Base-by-base conservation (phyloP, 345 rosid genomes). In the Ceriops zippeliana region DNA sequence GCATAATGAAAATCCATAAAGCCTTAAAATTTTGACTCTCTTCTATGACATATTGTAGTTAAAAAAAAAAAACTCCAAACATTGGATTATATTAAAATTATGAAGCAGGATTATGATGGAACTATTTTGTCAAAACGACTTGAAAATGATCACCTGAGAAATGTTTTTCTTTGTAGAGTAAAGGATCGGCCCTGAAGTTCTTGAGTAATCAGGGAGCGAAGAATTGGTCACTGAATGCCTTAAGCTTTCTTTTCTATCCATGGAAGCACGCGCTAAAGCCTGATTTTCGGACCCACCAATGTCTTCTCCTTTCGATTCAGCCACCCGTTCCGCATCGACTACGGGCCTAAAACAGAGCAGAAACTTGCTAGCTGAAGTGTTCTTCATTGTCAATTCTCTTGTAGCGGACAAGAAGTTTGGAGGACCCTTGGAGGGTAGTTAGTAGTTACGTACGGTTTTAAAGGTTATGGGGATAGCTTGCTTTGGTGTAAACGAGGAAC, bases 301-400 rank as follows among this genome's bases (percentile, higher is more conserved):
- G 5, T 6, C 53, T 34, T 30, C 75, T 13, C 24, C 52, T 16
- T 70, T 28, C 47, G 70, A 37, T 47, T 76, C 75, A n/a, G 76
- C 69, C 52, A 76, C 61, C 37, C 65, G 65, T 22, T 79, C 84
- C 74, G 81, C 58, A 2, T 75, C 76, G 20, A 68, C 84, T 32
- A 66, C 85, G 16, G 82, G 84, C 60, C 81, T 74, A 57, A 85
- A 85, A 71, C 89, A 85, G 19, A 75, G 69, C 75, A 79, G 58
- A 49, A 79, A 73, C 75, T 73, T 83, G 75, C 64, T 85, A 34
- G 80, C 76, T 4, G 85, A 52, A 65, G 66, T 75, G 78, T 70
- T 74, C 78, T 78, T 74, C 71, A 60, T 73, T 6, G 37, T 35
- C 46, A 31, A 1, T 20, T 26, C 22, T 22, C 3, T 46, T 6